Evolutionary conservation across 192 early-diverging fungal genomes (phyloP), one percentile per base, ranked within the genome.

Genomic region (Umbelopsis ramanniana): DNA sequence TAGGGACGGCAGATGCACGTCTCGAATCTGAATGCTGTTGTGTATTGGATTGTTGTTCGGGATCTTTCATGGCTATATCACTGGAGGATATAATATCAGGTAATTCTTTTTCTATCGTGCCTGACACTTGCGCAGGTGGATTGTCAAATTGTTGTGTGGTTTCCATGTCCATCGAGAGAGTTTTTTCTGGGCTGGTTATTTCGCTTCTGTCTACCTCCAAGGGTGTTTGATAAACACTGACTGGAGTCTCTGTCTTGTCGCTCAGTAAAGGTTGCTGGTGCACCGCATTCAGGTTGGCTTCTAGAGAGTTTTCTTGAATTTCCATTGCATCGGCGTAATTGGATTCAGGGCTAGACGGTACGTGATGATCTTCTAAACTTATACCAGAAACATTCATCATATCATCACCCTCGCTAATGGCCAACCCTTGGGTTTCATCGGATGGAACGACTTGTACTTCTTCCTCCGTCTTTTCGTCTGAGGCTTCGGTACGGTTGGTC

Each of bases 21-120:
- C 57, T 29, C 6, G 57, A 63, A n/a, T 63, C 33, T 15, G 29
- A 29, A 37, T 63, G 29, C 57, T 37, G 26, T 14, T 63, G 57
- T 19, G 57, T 29, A 5, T 19, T 37, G 12, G 33, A 35, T 63
- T 29, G 26, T 63, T 63, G 57, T 63, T 63, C 15, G 6, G 57
- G 57, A 37, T 63, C 57, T 6, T 63, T 63, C 12, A 35, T 17
- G 14, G 57, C 26, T 17, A 63, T 63, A 6, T 38, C 53, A 38
- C 70, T 33, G 74, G 29, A 72, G 37, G 63, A 76, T 45, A 33
- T 55, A 72, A 37, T 3, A 9, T 54, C 57, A 38, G 57, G 26
- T 29, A 63, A 19, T 29, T 12, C 57, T 12, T 50, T 50, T 17
- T 17, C 48, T 6, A 21, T 21, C 19, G 48, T 1, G 7, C 2